Evolutionary conservation across 768 basidiomycete genomes (phyloP), one percentile per base, ranked within the genome.

Genomic region (Clathrus columnatus): DNA sequence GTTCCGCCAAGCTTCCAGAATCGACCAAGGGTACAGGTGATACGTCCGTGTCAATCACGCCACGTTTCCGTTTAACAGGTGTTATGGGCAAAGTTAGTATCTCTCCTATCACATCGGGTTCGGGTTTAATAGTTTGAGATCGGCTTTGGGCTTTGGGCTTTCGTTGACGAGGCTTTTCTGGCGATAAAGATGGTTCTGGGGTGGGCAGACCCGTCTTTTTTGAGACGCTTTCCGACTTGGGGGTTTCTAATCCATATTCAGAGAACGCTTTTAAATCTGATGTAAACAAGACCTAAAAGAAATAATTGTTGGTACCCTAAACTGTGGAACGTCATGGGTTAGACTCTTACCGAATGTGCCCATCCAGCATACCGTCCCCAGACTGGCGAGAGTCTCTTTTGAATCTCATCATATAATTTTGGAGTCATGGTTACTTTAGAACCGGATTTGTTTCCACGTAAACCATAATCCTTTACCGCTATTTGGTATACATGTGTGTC

Each of bases 401-500:
- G 83, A 23, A 95, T 76, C 56, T 83, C 80, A 7, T 84, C 81
- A 63, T 94, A 92, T 17, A 93, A 65, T 59, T 80, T 84, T 0
- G 87, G 83, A 0, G 83, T 84, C 83, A 94, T 87, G 29, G 69
- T 71, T 2, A 73, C 64, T 63, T 86, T 86, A 8, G 69, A 69
- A 45, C 71, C 72, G 27, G 66, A 63, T 18, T 49, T 52, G 0
- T 71, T 62, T 5, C 75, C 72, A 61, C 79, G 80, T 36, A 36
- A 36, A n/a, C 84, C 84, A 62, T 91, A 90, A 62, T 88, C 73
- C 64, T 87, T 91, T 21, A 76, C 70, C 7, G 90, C 89, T 51
- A 97, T 93, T 64, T 95, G 91, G 60, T 87, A 75, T 26, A 99
- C 88, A 65, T 99, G 96, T 0, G 94, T 96, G 65, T 99, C 96